These are phyloP conservation scores for Trametes polyzona DNA, from an alignment of 1,284 basidiomycete species.

Conservation along the genomic window DNA sequence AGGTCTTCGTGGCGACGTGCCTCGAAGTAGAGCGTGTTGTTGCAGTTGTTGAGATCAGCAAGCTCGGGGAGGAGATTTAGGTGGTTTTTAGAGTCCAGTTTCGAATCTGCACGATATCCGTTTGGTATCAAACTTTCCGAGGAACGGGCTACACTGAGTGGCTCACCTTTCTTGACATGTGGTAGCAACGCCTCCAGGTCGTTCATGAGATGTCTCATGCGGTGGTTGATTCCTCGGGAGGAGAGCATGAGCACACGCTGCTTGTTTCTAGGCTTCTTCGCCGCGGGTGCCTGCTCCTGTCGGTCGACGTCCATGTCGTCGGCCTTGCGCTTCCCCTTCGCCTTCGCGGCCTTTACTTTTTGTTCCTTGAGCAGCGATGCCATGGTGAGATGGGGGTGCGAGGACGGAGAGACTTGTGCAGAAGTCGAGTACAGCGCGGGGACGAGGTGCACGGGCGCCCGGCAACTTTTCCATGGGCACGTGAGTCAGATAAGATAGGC, in stretches of 20 bases:
- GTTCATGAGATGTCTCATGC: slow-evolving; percentile 97
- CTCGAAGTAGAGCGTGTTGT: slow-evolving; percentile 98
- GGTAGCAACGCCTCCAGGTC: slow-evolving; percentile 92
- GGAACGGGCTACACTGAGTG: slow-evolving; percentile 7
- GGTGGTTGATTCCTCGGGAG: slow-evolving; percentile 93
- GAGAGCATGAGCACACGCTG: slow-evolving; percentile 90
- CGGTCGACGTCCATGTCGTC: slow-evolving; percentile 59
- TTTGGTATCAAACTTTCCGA: too few species aligned
- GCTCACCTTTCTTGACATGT: slow-evolving; percentile 95
- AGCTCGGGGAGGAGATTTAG: slow-evolving; percentile 94
- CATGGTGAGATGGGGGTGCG: slow-evolving; percentile 44
- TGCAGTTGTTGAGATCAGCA: slow-evolving; percentile 97
- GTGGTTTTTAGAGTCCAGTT: slow-evolving; percentile 97
- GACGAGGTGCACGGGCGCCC: slow-evolving; percentile 7
- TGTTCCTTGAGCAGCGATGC: slow-evolving; percentile 69
- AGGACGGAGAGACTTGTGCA: neutral
- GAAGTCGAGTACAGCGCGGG: neutral
- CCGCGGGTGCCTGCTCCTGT: slow-evolving; percentile 34
- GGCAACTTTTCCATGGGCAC: slow-evolving; percentile 9
- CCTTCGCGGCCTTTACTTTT: slow-evolving; percentile 60
- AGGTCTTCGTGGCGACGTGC: slow-evolving; percentile 94
- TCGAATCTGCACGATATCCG: slow-evolving; percentile 68
- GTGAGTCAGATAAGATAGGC: slow-evolving; percentile 12
- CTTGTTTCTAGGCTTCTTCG: slow-evolving; percentile 77
- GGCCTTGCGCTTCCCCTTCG: slow-evolving; percentile 63